Base-by-base conservation (phyloP, 345 rosid genomes). In the Boechera divaricarpa region DNA sequence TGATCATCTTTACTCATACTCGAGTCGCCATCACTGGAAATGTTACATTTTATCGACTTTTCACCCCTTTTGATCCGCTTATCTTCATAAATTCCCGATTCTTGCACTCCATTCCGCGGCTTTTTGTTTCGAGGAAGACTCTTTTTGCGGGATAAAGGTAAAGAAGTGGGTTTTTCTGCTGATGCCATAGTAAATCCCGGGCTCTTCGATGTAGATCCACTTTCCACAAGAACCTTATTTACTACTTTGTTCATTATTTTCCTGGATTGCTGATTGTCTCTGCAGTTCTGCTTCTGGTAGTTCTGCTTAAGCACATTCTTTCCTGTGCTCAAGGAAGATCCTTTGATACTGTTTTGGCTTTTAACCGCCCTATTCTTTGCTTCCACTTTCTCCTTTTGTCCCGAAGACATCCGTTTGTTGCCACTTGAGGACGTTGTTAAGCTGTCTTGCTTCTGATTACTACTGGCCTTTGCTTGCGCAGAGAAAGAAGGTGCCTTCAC, bases 401-500 rank as follows among this genome's bases (percentile, higher is more conserved):
- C 76, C 36, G 77, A 68, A 79, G 77, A 42, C 0, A 24, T 32
- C 57, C 77, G 72, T 21, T 65, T 78, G 57, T 59, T 78, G 49
- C 77, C 73, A 59, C 77, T 77, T 18, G 80, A 70, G 18, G 72
- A 77, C 7, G 61, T 63, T 47, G 61, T 58, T 83, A 86, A 56
- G 70, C 87, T 86, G 76, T 85, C 96, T 81, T 94, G 82, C 86
- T 84, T 88, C 84, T 89, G 97, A 51, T 64, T 47, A 65, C 86
- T 90, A 67, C 88, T 92, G 47, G 85, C 83, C 77, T 95, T 95
- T 53, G 96, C 88, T 90, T 95, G 99, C 51, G 89, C 84, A 75
- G 98, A 94, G 77, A 95, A 94, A 36, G 98, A 90, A 70, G 89
- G 78, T 3, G 93, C 88, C 80, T 86, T 92, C 45, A 83, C 91